phyloP scores from a whole-genome alignment of 345 rosid species.

The Schrenkiella parvula region DNA sequence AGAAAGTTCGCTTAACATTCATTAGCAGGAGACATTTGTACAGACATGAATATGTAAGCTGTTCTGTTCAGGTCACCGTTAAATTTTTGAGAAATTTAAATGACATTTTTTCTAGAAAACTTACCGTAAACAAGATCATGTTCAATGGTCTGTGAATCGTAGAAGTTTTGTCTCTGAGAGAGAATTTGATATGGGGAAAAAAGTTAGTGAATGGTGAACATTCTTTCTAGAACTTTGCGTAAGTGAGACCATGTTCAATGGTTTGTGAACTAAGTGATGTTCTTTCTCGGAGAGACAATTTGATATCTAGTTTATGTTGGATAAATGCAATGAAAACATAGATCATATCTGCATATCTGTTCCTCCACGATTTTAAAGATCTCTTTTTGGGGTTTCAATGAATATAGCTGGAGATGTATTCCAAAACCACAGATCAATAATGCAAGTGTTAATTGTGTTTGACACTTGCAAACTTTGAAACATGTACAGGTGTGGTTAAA shows the following conservation, averaged over 20 bases:
- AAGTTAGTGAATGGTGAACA: not conserved
- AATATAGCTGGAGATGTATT: not conserved
- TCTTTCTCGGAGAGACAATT: not conserved
- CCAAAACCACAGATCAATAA: not conserved
- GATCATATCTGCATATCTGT: too few relatives aligned
- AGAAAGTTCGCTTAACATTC: too few relatives aligned
- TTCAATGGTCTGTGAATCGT: not conserved
- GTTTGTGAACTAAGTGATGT: not conserved
- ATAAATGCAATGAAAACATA: not conserved
- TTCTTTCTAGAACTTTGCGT: not conserved
- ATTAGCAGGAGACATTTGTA: too few relatives aligned
- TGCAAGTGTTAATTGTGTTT: not conserved
- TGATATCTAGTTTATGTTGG: too few relatives aligned
- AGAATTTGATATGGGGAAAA: not conserved
- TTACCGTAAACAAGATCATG: not conserved
- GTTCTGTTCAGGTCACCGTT: too few relatives aligned
- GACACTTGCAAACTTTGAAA: not conserved
- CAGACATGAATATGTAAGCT: too few relatives aligned
- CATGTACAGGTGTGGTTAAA: conserved; percentile 33
- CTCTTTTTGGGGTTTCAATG: not conserved
- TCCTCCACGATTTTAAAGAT: not conserved
- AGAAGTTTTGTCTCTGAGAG: not conserved
- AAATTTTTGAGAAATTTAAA: too few relatives aligned
- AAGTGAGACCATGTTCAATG: not conserved
- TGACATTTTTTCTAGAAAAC: not conserved